A percentile compares a stretch with the other conserved stretches of the same genome.
These are phyloP conservation scores for Naganishia friedmannii DNA, from an alignment of 768 basidiomycete genomes.

Conservation along the genomic window DNA sequence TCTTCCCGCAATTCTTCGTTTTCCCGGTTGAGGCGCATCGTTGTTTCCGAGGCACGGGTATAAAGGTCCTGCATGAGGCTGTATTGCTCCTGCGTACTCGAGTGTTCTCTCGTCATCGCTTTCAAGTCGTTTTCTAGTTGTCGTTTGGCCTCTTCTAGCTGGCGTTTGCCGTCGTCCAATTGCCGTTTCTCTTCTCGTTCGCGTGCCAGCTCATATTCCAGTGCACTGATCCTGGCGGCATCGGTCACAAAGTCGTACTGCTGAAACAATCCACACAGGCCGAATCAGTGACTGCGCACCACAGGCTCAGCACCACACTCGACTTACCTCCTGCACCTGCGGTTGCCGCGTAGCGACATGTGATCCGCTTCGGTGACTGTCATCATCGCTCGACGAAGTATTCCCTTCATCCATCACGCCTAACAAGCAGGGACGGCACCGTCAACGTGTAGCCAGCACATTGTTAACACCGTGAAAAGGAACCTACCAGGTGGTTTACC, in stretches of 20 bases:
- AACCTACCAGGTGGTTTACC: constrained; percentile 9
- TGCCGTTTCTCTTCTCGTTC: background rate
- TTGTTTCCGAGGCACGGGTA: constrained; percentile 10
- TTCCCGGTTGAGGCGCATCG: constrained; percentile 8
- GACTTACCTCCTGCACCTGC: constrained; percentile 6
- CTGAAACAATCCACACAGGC: background rate
- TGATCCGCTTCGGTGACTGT: constrained; percentile 7
- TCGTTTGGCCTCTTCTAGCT: background rate
- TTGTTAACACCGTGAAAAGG: background rate
- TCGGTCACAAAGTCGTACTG: background rate
- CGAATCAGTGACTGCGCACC: background rate
- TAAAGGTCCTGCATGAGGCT: constrained; percentile 8
- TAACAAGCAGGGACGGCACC: background rate
- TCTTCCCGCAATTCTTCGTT: constrained; percentile 6
- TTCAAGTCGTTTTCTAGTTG: constrained; percentile 10
- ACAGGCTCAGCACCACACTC: background rate
- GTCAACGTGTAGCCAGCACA: too few relatives aligned
- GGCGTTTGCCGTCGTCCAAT: background rate
- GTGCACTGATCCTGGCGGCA: background rate
- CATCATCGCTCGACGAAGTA: constrained; percentile 1
- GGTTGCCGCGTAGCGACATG: background rate
- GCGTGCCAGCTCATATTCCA: background rate
- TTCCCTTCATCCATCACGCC: background rate
- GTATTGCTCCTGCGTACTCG: background rate
- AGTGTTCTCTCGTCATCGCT: background rate